phyloP scores from a whole-genome alignment of 2,329 filamentous ascomycete genomes.

The Trichophyton rubrum region DNA sequence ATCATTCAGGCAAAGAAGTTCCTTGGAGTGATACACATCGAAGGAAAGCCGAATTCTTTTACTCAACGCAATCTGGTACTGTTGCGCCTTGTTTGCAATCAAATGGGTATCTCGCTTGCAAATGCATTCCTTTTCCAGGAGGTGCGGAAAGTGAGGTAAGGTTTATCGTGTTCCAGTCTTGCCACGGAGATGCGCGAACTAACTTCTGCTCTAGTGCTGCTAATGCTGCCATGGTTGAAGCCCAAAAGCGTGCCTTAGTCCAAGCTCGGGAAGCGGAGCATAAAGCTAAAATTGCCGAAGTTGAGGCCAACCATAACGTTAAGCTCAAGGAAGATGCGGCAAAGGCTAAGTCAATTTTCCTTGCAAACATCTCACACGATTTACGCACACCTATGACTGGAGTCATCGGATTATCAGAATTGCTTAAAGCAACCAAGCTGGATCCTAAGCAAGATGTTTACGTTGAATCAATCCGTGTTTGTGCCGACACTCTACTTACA shows the following conservation, averaged over 20 bases:
- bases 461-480: constrained; percentile 53
- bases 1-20: constrained; percentile 49
- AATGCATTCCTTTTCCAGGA: constrained; percentile 52
- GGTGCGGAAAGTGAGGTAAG: constrained; percentile 43
- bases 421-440: constrained; percentile 46
- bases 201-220: constrained; percentile 33
- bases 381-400: constrained; percentile 92
- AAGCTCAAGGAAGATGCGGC: constrained; percentile 55
- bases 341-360: constrained; percentile 79
- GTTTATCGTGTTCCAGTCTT: background rate
- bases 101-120: constrained; percentile 51
- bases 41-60: constrained; percentile 51
- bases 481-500: constrained; percentile 61
- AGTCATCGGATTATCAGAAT: constrained; percentile 64
- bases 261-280: constrained; percentile 51
- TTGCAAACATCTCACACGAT: constrained; percentile 81
- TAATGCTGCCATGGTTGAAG: constrained; percentile 53
- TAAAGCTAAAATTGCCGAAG: constrained; percentile 53
- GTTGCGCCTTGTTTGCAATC: constrained; percentile 48
- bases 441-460: constrained; percentile 49
- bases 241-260: constrained; percentile 50
- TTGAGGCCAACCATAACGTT: constrained; percentile 52
- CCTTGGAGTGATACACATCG: constrained; percentile 50
- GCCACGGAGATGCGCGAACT: background rate
- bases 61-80: constrained; percentile 46